phyloP scores from a whole-genome alignment of 306 rosid genomes.

The Corylus heterophylla region DNA sequence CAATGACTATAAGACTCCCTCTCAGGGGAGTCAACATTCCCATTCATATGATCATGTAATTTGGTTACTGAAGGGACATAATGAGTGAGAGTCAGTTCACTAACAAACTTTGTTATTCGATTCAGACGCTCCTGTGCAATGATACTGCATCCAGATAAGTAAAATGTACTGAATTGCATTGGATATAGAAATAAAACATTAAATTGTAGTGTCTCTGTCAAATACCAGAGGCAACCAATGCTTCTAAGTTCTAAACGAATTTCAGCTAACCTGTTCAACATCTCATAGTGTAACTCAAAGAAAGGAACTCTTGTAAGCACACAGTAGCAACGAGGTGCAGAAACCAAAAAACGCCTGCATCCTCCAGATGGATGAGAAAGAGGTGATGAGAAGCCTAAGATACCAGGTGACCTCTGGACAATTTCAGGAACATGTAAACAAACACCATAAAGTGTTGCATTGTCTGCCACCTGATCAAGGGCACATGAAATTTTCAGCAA shows the following conservation, averaged over 20 bases:
- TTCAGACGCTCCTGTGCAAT: slow-evolving; percentile 94
- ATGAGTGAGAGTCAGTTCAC: slow-evolving; percentile 53
- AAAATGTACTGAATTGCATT: slow-evolving; percentile 34
- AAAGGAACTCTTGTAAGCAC: slow-evolving; percentile 82
- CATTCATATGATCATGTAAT: slow-evolving; percentile 49
- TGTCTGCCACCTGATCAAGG: slow-evolving; percentile 74
- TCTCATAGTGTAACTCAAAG: slow-evolving; percentile 91
- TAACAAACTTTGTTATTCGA: slow-evolving; percentile 76
- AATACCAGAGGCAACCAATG: not conserved
- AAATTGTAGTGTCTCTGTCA: not conserved
- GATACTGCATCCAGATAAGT: slow-evolving; percentile 74
- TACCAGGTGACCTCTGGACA: slow-evolving; percentile 94
- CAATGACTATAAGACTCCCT: slow-evolving; percentile 53
- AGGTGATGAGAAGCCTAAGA: slow-evolving; percentile 61
- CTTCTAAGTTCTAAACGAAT: slow-evolving; percentile 5
- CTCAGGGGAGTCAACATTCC: slow-evolving; percentile 43
- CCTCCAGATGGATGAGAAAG: slow-evolving; percentile 50
- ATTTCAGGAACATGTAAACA: slow-evolving; percentile 92
- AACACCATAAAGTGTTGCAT: slow-evolving; percentile 88
- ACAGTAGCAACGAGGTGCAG: slow-evolving; percentile 98
- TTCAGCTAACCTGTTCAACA: slow-evolving; percentile 75
- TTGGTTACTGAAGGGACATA: slow-evolving; percentile 47
- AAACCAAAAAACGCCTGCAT: slow-evolving; percentile 83
- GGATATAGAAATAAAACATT: slow-evolving; percentile 7
- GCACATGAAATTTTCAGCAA: slow-evolving; percentile 36